Evolutionary conservation across 2,329 filamentous ascomycete species (phyloP).

Genomic region (Fusarium austroafricanum): DNA sequence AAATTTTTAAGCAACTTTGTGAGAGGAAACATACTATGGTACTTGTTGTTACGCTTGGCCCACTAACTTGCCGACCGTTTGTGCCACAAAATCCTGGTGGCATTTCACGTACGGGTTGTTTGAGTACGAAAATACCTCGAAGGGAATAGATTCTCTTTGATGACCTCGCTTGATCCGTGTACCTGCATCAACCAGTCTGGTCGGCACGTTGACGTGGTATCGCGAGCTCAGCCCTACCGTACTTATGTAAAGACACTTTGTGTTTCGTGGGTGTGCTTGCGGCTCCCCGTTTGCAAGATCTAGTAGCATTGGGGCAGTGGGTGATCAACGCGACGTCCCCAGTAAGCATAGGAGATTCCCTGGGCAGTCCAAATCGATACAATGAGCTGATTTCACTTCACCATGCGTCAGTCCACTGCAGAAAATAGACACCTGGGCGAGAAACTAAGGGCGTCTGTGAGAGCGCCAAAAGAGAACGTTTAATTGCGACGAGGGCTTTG

Average conservation of each 20-base stretch:
- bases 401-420: conserved; percentile 14
- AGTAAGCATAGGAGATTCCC: conserved; percentile 22
- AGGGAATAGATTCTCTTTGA: conserved; percentile 19
- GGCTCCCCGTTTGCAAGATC: conserved; percentile 32
- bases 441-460: conserved; percentile 31
- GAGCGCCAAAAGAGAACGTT: conserved; percentile 24
- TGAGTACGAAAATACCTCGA: conserved; percentile 39
- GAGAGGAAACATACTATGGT: conserved; percentile 39
- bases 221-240: conserved; percentile 37
- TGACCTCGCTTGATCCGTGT: conserved; percentile 19
- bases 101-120: conserved; percentile 19
- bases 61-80: conserved; percentile 31
- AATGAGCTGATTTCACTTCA: conserved; percentile 16
- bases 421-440: conserved; percentile 29
- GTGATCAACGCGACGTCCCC: conserved; percentile 32
- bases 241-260: conserved; percentile 25
- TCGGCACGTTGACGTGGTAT: conserved; percentile 37
- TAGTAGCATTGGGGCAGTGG: conserved; percentile 31
- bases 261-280: conserved; percentile 32
- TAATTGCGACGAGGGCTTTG: conserved; percentile 31
- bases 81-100: conserved; percentile 34
- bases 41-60: conserved; percentile 38
- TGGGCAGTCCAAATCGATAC: conserved; percentile 13
- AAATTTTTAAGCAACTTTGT: conserved; percentile 25
- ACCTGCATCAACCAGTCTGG: conserved; percentile 19